Evolutionary conservation across 495 filamentous ascomycete species (phyloP).

Genomic region (Aspergillus taichungensis): DNA sequence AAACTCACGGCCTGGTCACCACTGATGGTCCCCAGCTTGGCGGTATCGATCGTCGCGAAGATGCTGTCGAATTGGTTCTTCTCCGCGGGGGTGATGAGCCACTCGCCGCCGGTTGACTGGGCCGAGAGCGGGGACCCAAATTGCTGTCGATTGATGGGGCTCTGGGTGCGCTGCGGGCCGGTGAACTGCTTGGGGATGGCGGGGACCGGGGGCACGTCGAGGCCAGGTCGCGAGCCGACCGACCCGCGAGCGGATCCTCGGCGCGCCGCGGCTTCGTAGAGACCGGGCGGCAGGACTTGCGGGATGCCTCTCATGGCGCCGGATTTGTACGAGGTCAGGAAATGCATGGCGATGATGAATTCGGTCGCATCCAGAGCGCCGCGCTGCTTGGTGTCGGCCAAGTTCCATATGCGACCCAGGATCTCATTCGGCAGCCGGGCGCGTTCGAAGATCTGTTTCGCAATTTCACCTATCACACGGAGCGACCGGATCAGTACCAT

Average conservation of each 20-base stretch:
- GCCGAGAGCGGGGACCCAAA: constrained; percentile 47
- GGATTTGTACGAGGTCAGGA: constrained; percentile 82
- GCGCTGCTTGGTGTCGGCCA: constrained; percentile 86
- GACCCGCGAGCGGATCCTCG: constrained; percentile 44
- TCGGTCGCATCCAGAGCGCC: constrained; percentile 83
- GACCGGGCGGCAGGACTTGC: constrained; percentile 67
- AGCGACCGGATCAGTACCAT: not conserved
- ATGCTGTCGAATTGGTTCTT: constrained; percentile 80
- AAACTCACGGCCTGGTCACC: constrained; percentile 94
- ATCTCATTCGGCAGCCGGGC: constrained; percentile 83
- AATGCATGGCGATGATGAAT: constrained; percentile 97
- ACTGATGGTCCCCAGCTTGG: constrained; percentile 70
- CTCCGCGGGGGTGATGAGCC: constrained; percentile 73
- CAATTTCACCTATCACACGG: constrained; percentile 55
- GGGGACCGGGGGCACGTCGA: constrained; percentile 42
- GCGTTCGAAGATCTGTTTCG: constrained; percentile 91
- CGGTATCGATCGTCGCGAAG: constrained; percentile 72
- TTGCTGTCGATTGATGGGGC: constrained; percentile 57
- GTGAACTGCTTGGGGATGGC: constrained; percentile 66
- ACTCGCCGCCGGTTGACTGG: constrained; percentile 61
- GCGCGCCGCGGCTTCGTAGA: constrained; percentile 87
- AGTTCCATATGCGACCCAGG: constrained; percentile 87
- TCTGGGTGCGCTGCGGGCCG: constrained; percentile 57
- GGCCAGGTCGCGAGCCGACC: constrained; percentile 31
- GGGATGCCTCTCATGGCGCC: constrained; percentile 73